Base-by-base conservation (phyloP, 805 yeast genomes). In the Metschnikowia amazonensis region DNA sequence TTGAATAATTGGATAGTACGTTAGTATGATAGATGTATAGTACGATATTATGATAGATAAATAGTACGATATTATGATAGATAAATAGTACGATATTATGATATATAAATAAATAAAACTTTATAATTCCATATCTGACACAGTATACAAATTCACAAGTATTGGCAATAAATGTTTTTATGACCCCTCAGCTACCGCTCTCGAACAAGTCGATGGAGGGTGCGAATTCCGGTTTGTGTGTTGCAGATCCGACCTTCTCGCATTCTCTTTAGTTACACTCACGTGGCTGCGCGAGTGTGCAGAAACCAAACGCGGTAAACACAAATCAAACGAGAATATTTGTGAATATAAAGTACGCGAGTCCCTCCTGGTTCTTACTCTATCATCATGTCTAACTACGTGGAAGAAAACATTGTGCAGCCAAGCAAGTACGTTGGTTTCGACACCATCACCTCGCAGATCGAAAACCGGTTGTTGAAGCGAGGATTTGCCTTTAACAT, bases 381-480 rank as follows among this genome's bases (percentile, higher is more conserved):
- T 10, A n/a, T 17, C 36, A 39, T 41, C 13, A 56, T 56, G 54
- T 57, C 64, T 17, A 42, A 42, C 35, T 50, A 49, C 42, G 42
- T 50, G 25, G 62, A 50, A 45, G 57, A 47, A 21, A 40, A 44
- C 42, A 34, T 55, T 24, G 45, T 56, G 21, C 80, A 79, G 51
- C 96, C 97, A 21, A 69, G 74, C 38, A 78, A 81, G 46, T 90
- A 90, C 65, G 98, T 94, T 52, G 99, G 99, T 37, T 92, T 94
- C 64, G 98, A 94, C 69, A 84, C 97, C 51, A 92, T 94, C 68
- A 92, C 98, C 42, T 79, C 85, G 30, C 99, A 94, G 70, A 94
- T 94, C 61, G 97, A 94, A 67, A 89, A 84, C 65, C 81, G 97
- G 56, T 73, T 94, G 57, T 75, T 94, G 66, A 90, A 89, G 66